Base-by-base conservation (phyloP, 2,329 filamentous ascomycete genomes). In the Nakataea oryzae region DNA sequence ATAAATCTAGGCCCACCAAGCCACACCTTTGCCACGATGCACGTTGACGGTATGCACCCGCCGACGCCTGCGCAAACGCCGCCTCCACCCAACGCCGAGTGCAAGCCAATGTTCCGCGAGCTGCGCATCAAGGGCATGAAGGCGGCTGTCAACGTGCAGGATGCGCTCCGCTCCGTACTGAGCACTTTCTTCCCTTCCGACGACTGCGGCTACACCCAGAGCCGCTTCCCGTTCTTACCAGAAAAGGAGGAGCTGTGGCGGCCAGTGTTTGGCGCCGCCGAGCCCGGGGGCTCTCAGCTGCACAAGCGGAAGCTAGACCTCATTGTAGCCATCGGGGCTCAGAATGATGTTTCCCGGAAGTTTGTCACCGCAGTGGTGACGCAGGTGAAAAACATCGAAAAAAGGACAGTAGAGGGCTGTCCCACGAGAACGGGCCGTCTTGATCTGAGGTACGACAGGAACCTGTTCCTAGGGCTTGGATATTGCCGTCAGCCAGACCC, bases 291-390 rank as follows among this genome's bases (percentile, higher is more conserved):
- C 13, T 1, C 41, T 1, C 14, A 24, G 58, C 28, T 29, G 7
- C 27, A 54, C 14, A 55, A 61, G 54, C 73, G 75, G 41, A 77
- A 75, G 50, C 71, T 84, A 14, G 83, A 87, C 66, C 76, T 86
- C 59, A 84, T 88, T 3, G 70, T 88, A 14, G 84, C 84, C 2
- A 74, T 88, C 26, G 85, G 85, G 3, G 78, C 79, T 4, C 82
- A 87, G 65, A 74, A 75, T 28, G 79, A 78, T 2, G 83, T 86
- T 1, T 76, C 76, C 32, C 79, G 75, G 64, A 76, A 78, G 1
- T 81, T 83, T 59, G 72, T 79, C 7, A 72, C 76, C 2, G 72
- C 76, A 7, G 75, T 87, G 11, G 77, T 76, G 3, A 76, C 78
- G 0, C 79, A 79, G 62, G 69, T 88, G 13, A 84, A 86, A 66